Percentiles rank a stretch among this genome's conserved stretches.
phyloP scores from a whole-genome alignment of 179 eudicot species.

The Beta macrorhiza region DNA sequence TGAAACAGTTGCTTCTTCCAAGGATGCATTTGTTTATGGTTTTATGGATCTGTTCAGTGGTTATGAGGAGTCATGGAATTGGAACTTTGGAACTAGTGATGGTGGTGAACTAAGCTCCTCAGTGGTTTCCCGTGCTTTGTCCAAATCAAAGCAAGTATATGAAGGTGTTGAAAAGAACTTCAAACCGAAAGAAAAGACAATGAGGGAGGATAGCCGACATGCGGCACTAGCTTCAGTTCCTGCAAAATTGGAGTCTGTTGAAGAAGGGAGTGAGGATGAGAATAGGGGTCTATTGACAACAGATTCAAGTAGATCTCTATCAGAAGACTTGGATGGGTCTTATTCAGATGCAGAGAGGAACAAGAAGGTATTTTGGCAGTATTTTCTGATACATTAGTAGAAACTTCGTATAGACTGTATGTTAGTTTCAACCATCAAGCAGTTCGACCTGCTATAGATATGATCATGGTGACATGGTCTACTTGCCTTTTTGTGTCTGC shows the following conservation, averaged over 20 bases:
- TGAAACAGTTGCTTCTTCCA: conserved; percentile 31
- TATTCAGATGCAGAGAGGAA: conserved; percentile 22
- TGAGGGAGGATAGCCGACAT: conserved; percentile 45
- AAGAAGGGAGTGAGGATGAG: conserved; percentile 66
- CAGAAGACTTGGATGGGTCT: conserved; percentile 34
- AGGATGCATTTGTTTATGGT: conserved; percentile 69
- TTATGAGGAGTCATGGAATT: conserved; percentile 79
- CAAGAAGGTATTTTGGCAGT: conserved; percentile 24
- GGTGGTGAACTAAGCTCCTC: conserved; percentile 41
- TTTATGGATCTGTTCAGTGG: conserved; percentile 90
- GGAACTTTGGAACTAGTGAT: conserved; percentile 60
- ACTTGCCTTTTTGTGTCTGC: neutral
- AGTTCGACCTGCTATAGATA: neutral
- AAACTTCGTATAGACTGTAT: neutral
- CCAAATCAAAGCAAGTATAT: conserved; percentile 46
- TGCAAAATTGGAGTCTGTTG: conserved; percentile 54
- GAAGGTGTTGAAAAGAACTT: conserved; percentile 52
- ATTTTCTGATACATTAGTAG: neutral
- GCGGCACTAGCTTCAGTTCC: conserved; percentile 23
- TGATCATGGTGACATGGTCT: neutral
- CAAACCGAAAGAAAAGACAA: conserved; percentile 51
- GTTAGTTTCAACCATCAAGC: neutral
- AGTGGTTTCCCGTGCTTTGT: conserved; percentile 34
- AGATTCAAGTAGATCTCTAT: conserved; percentile 40
- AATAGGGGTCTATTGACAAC: conserved; percentile 35